A percentile compares a stretch with the other conserved stretches of the same genome.
Evolutionary conservation across 352 stramenopile genomes (phyloP).

Genomic region (Pythium sp.): DNA sequence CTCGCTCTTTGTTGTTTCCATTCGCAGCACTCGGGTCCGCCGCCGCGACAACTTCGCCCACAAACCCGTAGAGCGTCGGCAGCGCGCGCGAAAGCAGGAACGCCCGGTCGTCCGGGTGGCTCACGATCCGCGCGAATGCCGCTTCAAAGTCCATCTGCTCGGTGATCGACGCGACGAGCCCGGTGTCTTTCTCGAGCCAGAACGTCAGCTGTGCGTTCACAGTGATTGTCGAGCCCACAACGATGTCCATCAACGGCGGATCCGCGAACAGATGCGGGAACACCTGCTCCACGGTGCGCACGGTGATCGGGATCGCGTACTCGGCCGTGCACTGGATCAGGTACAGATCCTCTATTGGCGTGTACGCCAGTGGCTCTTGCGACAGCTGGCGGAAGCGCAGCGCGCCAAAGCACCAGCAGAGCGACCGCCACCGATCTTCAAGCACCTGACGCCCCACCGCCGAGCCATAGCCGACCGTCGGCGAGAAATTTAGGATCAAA

Average conservation of each 20-base stretch:
- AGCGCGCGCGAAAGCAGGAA: constrained; percentile 13
- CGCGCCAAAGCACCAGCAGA: constrained; percentile 13
- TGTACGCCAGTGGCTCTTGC: constrained; percentile 8
- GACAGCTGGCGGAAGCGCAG: constrained; percentile 8
- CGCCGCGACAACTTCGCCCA: constrained; percentile 2
- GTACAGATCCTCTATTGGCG: constrained; percentile 10
- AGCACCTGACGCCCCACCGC: neutral
- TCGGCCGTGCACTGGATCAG: constrained; percentile 11
- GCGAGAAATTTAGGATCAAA: constrained; percentile 4
- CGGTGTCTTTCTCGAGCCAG: constrained; percentile 14
- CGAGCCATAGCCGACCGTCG: constrained; percentile 13
- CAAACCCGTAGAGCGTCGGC: constrained; percentile 12
- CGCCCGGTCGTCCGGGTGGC: constrained; percentile 9
- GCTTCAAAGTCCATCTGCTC: constrained; percentile 17
- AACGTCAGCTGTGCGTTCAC: constrained; percentile 8
- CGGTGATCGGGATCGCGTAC: constrained; percentile 13
- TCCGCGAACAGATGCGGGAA: constrained; percentile 9
- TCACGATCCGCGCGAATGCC: constrained; percentile 12
- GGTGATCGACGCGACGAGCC: constrained; percentile 10
- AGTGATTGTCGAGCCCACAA: constrained; percentile 3
- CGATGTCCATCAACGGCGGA: neutral
- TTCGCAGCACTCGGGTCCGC: neutral
- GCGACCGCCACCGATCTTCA: constrained; percentile 11
- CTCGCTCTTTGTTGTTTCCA: neutral
- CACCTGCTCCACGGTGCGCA: constrained; percentile 8